Evolutionary conservation across 768 basidiomycete species (phyloP), one percentile per base, ranked within the genome.

Genomic region (Kwoniella sp.): DNA sequence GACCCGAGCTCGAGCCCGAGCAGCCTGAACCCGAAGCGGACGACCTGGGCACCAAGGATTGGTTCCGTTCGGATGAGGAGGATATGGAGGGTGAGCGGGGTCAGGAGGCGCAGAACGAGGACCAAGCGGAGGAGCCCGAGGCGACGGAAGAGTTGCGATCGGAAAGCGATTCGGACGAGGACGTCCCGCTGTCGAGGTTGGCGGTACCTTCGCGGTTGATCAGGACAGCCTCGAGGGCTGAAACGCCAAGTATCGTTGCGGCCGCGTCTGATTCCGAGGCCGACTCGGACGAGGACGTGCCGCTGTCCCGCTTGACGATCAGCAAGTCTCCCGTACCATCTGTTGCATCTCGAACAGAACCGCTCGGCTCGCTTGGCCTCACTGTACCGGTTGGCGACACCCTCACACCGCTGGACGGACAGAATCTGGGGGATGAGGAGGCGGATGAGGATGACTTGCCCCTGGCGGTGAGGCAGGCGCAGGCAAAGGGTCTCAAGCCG

Each of bases 401-500:
- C 8, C 6, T 17, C 14, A 22, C 17, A 5, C 42, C 25, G 22
- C 26, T 19, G 25, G 33, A 28, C 3, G 20, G 32, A 26, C 31
- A 37, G 33, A 48, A 41, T 31, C 31, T n/a, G 44, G 53, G 27
- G 36, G 53, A 43, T 9, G 55, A 60, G 11, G 53, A 52, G 29
- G 54, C 54, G 9, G 70, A 67, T n/a, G 70, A 72, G 25, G 71
- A 73, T 43, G 69, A 73, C 54, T 41, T 65, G 15, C 71, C 71
- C 1, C 57, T 73, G 8, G 62, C 53, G 3, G 32, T 72, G 8
- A 44, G 62, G 14, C 62, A 60, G 27, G 53, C 58, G 5, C 31
- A 27, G 28, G 20, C 44, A 8, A 40, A 34, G 22, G 52, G 52
- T 26, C 38, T 47, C 5, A 53, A 54, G 31, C 39, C 46, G 28